These are phyloP conservation scores for Penicillium sp. DNA, from an alignment of 2,329 filamentous ascomycete genomes.

Conservation along the genomic window DNA sequence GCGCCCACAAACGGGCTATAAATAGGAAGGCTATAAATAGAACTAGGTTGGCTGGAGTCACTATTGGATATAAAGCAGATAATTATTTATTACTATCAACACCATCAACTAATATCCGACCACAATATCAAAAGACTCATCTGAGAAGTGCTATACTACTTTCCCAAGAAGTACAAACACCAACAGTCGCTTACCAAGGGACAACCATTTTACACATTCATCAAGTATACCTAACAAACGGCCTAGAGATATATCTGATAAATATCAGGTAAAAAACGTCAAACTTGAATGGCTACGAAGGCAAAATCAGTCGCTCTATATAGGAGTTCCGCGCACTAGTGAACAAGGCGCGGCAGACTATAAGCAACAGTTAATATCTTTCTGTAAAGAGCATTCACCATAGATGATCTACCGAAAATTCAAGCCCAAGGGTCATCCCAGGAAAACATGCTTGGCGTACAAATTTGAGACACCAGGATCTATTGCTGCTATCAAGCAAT, in stretches of 20 bases:
- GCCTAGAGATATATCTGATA: neutral
- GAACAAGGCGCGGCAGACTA: neutral
- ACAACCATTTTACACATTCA: neutral
- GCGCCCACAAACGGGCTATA: neutral
- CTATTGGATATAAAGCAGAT: neutral
- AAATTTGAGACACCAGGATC: neutral
- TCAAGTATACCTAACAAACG: neutral
- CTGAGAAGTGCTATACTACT: neutral
- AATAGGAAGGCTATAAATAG: neutral
- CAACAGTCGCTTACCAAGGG: neutral
- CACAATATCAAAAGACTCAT: neutral
- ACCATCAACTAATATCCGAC: neutral
- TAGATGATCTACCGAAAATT: slow-evolving; percentile 5
- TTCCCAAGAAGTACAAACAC: neutral
- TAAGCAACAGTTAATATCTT: slow-evolving; percentile 1
- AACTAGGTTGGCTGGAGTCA: neutral
- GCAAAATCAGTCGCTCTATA: neutral
- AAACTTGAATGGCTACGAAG: neutral
- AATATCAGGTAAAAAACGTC: neutral
- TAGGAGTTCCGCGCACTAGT: neutral
- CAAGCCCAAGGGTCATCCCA: neutral
- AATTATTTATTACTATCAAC: neutral
- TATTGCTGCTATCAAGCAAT: slow-evolving; percentile 6
- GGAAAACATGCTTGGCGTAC: slow-evolving; percentile 5
- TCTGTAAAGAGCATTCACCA: slow-evolving; percentile 3